A percentile compares a stretch with the other conserved stretches of the same genome.
Conservation (phyloP, 768 basidiomycete species). For the Hemileccinum impolitum region DNA sequence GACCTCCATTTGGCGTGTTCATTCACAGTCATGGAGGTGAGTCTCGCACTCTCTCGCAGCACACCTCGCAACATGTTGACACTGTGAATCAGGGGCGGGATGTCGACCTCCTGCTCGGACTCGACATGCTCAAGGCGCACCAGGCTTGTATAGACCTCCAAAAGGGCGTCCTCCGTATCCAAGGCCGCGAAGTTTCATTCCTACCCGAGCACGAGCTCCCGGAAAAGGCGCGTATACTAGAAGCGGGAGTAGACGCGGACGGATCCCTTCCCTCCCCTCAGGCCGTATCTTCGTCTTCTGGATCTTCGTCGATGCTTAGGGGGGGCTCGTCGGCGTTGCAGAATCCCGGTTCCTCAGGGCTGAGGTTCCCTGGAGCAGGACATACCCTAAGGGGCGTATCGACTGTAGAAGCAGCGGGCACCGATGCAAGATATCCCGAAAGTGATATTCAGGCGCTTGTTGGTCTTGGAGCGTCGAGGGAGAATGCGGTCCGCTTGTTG, state of each 20-base stretch:
- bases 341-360: conserved; percentile 41
- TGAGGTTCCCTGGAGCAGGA: conserved; percentile 68
- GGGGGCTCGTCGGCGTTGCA: conserved; percentile 17
- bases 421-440: conserved; percentile 55
- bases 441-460: conserved; percentile 60
- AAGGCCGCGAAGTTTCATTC: conserved; percentile 85
- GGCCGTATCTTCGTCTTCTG: conserved; percentile 18
- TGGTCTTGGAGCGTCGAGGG: conserved; percentile 72
- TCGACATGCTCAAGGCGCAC: conserved; percentile 99
- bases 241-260: conserved; percentile 30
- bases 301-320: conserved; percentile 6
- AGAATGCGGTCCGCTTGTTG: conserved; percentile 72
- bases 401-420: conserved; percentile 34
- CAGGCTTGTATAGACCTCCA: conserved; percentile 94
- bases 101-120: conserved; percentile 93
- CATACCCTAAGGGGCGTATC: conserved; percentile 53
- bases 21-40: conserved; percentile 92
- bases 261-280: conserved; percentile 17
- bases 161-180: conserved; percentile 88
- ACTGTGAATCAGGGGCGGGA: conserved; percentile 63
- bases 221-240: conserved; percentile 59
- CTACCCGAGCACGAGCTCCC: conserved; percentile 94
- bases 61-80: neutral
- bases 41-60: conserved; percentile 4
- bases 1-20: conserved; percentile 85